These are phyloP conservation scores for Nakazawaea laoshanensis DNA, from an alignment of 805 yeast genomes.

Conservation along the genomic window DNA sequence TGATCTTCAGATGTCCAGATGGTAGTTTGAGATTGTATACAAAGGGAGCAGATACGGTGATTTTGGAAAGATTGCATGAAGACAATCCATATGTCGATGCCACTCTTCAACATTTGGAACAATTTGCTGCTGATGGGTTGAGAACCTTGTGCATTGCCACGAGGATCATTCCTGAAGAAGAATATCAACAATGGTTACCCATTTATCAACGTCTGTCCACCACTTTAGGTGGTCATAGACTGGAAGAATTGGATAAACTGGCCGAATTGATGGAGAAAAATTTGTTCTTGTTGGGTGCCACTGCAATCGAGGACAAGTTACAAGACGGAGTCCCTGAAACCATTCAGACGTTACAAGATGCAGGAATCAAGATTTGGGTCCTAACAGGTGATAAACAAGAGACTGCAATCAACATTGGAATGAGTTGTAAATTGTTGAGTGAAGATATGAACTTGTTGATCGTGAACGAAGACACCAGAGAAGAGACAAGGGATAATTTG, in stretches of 20 bases:
- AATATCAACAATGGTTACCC: conserved; percentile 63
- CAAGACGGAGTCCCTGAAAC: conserved; percentile 99
- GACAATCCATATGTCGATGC: conserved; percentile 75
- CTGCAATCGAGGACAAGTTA: conserved; percentile 95
- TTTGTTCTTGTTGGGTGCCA: conserved; percentile 82
- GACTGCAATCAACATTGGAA: conserved; percentile 96
- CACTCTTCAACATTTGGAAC: conserved; percentile 83
- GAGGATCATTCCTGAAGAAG: conserved; percentile 70
- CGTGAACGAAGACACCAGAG: conserved; percentile 78
- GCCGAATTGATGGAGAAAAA: conserved; percentile 85
- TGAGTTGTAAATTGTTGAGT: conserved; percentile 89
- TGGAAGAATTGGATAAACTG: conserved; percentile 71
- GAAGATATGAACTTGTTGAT: conserved; percentile 94
- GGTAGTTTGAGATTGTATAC: conserved; percentile 82
- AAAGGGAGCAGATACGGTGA: conserved; percentile 97
- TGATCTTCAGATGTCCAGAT: conserved; percentile 89
- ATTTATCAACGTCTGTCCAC: conserved; percentile 76
- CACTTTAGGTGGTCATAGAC: conserved; percentile 65
- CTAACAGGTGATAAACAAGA: conserved; percentile 98
- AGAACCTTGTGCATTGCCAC: conserved; percentile 91
- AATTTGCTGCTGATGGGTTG: conserved; percentile 92
- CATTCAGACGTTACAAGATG: conserved; percentile 87
- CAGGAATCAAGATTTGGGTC: conserved; percentile 97
- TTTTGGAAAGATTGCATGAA: conserved; percentile 69
- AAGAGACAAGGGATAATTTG: conserved; percentile 68